Conservation (phyloP, 192 early-diverging fungal genomes). For the Thoreauomyces humboldtii region DNA sequence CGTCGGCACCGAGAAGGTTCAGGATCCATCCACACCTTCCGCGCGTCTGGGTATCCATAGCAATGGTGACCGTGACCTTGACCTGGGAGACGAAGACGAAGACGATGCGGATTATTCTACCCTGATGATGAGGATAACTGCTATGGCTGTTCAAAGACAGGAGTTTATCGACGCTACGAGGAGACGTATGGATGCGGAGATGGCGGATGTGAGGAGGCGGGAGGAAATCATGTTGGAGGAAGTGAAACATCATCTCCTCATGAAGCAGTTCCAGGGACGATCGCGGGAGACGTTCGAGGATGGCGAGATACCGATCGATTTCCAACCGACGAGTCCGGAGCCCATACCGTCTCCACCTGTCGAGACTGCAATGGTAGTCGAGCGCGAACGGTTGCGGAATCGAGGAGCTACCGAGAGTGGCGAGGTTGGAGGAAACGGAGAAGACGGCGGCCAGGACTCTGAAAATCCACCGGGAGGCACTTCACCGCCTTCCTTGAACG, state of each 20-base stretch:
- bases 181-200: conserved; percentile 16
- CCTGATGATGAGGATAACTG: conserved; percentile 6
- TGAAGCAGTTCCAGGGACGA: conserved; percentile 20
- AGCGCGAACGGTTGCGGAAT: not conserved
- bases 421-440: not conserved
- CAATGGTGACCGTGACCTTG: not conserved
- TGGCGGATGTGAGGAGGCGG: conserved; percentile 15
- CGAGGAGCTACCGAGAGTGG: too few relatives aligned
- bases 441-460: too few relatives aligned
- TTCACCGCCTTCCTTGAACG: conserved; percentile 2
- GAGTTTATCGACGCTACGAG: conserved; percentile 9
- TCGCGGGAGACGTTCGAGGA: not conserved
- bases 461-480: too few relatives aligned
- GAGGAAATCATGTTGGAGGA: conserved; percentile 32
- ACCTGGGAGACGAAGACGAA: not conserved
- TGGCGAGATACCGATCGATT: conserved; percentile 24
- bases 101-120: conserved; percentile 7
- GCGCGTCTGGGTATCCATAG: too few relatives aligned
- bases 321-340: conserved; percentile 8
- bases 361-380: not conserved
- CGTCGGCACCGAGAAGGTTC: not conserved
- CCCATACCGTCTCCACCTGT: too few relatives aligned
- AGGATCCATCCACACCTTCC: not conserved
- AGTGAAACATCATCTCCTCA: conserved; percentile 28
- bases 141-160: conserved; percentile 2